A percentile compares a stretch with the other conserved stretches of the same genome.
These are phyloP conservation scores for Gleditsia sinensis DNA, from an alignment of 306 rosid genomes.

Conservation along the genomic window DNA sequence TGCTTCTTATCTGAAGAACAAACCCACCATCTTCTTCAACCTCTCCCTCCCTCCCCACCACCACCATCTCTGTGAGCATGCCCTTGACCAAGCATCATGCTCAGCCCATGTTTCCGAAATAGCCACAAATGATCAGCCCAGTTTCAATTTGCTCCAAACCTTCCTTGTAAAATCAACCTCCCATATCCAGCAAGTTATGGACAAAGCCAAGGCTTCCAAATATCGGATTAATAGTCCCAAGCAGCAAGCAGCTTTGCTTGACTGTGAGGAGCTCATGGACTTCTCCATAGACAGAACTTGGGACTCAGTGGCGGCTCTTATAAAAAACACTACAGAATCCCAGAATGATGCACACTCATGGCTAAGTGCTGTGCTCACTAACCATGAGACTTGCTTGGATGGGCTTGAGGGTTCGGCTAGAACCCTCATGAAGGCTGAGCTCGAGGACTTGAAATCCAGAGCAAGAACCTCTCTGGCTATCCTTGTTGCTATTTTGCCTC, in stretches of 20 bases:
- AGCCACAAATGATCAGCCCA: neutral
- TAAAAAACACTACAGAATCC: constrained; percentile 11
- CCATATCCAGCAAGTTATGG: constrained; percentile 34
- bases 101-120: constrained; percentile 44
- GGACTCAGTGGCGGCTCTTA: constrained; percentile 47
- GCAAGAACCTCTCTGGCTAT: constrained; percentile 58
- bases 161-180: constrained; percentile 46
- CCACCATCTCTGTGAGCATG: constrained; percentile 43
- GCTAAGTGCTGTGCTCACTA: constrained; percentile 73
- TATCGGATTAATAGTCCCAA: constrained; percentile 40
- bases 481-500: constrained; percentile 42
- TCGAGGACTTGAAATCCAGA: constrained; percentile 48
- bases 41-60: neutral
- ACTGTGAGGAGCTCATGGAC: constrained; percentile 61
- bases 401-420: constrained; percentile 44
- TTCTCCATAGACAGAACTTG: constrained; percentile 48
- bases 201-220: constrained; percentile 26
- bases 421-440: constrained; percentile 35
- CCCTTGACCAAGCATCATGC: constrained; percentile 47
- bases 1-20: constrained; percentile 31
- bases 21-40: constrained; percentile 27
- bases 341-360: constrained; percentile 62
- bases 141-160: constrained; percentile 30
- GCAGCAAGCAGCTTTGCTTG: constrained; percentile 46
- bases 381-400: constrained; percentile 72